These are phyloP conservation scores for Alternaria atra DNA, from an alignment of 2,329 filamentous ascomycete species.

Conservation along the genomic window DNA sequence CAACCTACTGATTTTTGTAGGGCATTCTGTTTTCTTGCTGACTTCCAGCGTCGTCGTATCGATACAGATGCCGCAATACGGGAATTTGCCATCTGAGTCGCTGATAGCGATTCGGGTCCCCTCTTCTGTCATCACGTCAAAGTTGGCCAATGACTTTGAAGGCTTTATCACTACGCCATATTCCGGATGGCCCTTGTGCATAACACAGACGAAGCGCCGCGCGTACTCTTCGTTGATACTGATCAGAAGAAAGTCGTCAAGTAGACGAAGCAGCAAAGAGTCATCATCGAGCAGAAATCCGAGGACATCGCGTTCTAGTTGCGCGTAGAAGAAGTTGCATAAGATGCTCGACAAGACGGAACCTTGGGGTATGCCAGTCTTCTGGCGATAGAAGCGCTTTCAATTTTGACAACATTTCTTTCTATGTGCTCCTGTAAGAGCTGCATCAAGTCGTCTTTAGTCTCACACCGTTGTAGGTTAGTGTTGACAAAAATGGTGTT, in stretches of 20 bases:
- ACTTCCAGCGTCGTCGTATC: constrained; percentile 79
- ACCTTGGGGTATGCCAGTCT: constrained; percentile 89
- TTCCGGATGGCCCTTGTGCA: constrained; percentile 79
- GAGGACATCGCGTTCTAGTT: constrained; percentile 77
- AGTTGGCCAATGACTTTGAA: constrained; percentile 85
- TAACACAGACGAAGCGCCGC: constrained; percentile 74
- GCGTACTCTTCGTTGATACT: constrained; percentile 75
- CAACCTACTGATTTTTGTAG: constrained; percentile 59
- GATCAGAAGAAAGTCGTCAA: constrained; percentile 93
- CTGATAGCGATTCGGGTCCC: constrained; percentile 39
- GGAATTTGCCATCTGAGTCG: constrained; percentile 68
- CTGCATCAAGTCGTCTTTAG: constrained; percentile 68
- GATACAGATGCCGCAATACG: constrained; percentile 87
- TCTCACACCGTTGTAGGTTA: constrained; percentile 65
- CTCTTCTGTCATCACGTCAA: constrained; percentile 70
- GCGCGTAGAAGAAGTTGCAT: constrained; percentile 96
- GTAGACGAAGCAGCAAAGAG: constrained; percentile 78
- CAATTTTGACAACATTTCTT: constrained; percentile 85
- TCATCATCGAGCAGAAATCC: constrained; percentile 69
- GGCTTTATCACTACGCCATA: constrained; percentile 84
- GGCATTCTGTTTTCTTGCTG: constrained; percentile 69
- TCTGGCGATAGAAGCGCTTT: constrained; percentile 88
- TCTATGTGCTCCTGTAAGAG: constrained; percentile 82
- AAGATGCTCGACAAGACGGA: constrained; percentile 86
- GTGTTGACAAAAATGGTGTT: constrained; percentile 82